Percentiles rank a stretch among this genome's conserved stretches.
Conservation (phyloP, 306 rosid species). For the Cucurbita maxima region DNA sequence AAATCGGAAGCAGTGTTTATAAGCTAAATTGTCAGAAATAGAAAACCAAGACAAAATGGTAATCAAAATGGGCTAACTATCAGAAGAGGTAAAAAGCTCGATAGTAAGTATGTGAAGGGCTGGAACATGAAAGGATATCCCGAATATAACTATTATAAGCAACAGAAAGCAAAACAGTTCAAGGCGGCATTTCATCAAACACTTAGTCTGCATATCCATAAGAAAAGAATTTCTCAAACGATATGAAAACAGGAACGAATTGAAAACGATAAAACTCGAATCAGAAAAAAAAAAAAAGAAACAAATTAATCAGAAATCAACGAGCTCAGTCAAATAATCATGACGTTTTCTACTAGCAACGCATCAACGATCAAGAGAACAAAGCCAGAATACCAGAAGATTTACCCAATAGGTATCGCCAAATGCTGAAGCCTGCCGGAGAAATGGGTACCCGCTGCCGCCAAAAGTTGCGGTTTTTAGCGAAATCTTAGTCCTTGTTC, state of each 20-base stretch:
- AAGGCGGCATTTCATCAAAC: slow-evolving; percentile 3
- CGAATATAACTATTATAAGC: background rate
- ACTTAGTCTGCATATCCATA: background rate
- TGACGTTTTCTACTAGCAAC: background rate
- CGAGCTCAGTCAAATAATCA: background rate
- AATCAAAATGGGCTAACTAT: background rate
- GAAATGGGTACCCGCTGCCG: background rate
- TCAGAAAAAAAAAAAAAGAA: background rate
- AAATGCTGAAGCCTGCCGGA: background rate
- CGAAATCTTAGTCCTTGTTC: background rate
- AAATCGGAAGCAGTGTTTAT: no score
- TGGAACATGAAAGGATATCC: background rate
- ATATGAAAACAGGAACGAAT: background rate
- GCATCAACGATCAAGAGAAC: background rate
- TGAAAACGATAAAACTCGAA: background rate
- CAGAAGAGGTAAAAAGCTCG: background rate
- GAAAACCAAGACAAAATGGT: no score
- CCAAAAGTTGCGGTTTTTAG: background rate
- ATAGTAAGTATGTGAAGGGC: background rate
- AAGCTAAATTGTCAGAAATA: no score
- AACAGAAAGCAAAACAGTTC: background rate
- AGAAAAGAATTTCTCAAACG: background rate
- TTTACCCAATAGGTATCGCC: background rate
- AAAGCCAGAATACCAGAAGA: background rate
- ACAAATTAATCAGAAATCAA: background rate